phyloP scores from a whole-genome alignment of 257 asterid genomes.

The Salvia splendens region DNA sequence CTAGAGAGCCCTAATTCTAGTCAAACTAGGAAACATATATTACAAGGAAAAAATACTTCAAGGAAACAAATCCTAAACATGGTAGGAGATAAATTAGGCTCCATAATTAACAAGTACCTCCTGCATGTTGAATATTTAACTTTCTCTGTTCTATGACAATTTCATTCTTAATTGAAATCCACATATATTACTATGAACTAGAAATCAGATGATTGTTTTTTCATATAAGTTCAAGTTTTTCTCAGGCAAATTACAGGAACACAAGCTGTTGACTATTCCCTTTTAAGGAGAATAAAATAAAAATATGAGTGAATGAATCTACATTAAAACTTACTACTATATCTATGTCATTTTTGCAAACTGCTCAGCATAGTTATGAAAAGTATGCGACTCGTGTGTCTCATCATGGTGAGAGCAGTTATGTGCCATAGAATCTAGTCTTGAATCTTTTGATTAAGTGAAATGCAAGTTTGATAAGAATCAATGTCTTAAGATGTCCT shows the following conservation, averaged over 20 bases:
- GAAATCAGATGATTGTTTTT: constrained; percentile 9
- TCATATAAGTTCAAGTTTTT: constrained; percentile 4
- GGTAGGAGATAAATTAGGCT: too few species aligned
- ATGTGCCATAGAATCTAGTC: constrained; percentile 5
- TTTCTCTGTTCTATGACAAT: constrained; percentile 7
- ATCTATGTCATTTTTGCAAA: neutral
- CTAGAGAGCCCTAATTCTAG: too few species aligned
- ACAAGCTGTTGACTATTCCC: neutral
- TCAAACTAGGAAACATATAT: too few species aligned
- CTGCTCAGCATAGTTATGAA: constrained; percentile 4
- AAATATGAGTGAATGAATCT: neutral
- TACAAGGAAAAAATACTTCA: too few species aligned
- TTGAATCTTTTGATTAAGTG: neutral
- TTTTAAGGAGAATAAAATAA: neutral
- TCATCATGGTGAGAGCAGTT: constrained; percentile 9
- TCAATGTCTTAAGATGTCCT: neutral
- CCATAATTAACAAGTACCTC: neutral
- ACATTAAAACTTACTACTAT: neutral
- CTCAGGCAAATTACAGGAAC: constrained; percentile 15
- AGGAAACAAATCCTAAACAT: too few species aligned
- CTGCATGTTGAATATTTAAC: constrained; percentile 19
- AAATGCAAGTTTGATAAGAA: neutral
- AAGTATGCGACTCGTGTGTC: neutral
- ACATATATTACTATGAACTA: neutral
- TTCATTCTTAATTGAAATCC: neutral